Evolutionary conservation across 2,329 filamentous ascomycete species (phyloP).

Genomic region (Microascus cirrosus): DNA sequence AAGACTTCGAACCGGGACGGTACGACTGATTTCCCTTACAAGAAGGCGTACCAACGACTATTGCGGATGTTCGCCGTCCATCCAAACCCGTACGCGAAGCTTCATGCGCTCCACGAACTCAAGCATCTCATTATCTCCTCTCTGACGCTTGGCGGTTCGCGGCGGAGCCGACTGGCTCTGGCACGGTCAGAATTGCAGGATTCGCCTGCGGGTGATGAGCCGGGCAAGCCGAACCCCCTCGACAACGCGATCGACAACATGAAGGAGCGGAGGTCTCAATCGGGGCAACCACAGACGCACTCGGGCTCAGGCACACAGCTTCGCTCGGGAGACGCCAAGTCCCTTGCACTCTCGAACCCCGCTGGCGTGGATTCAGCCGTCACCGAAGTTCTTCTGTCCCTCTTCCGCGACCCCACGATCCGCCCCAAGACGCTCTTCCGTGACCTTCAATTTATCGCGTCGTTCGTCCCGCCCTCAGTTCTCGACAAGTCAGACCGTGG

Average conservation of each 20-base stretch:
- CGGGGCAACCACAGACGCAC: slow-evolving; percentile 4
- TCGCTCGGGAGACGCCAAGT: neutral
- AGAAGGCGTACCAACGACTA: slow-evolving; percentile 66
- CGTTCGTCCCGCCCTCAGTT: slow-evolving; percentile 49
- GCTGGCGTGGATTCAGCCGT: slow-evolving; percentile 42
- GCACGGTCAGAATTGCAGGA: slow-evolving; percentile 11
- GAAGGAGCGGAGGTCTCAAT: slow-evolving; percentile 54
- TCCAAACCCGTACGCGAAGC: slow-evolving; percentile 76
- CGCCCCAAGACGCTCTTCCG: slow-evolving; percentile 74
- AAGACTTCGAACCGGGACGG: slow-evolving; percentile 9
- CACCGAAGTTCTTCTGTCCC: slow-evolving; percentile 51
- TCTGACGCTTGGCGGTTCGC: slow-evolving; percentile 30
- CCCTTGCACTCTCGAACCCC: slow-evolving; percentile 7
- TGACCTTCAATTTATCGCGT: slow-evolving; percentile 64
- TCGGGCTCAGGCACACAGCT: neutral
- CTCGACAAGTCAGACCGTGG: slow-evolving; percentile 52
- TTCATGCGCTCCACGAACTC: slow-evolving; percentile 73
- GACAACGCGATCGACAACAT: slow-evolving; percentile 61
- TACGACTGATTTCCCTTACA: slow-evolving; percentile 60
- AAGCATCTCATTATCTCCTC: slow-evolving; percentile 73
- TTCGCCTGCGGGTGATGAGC: slow-evolving; percentile 18
- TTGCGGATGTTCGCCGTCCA: slow-evolving; percentile 81
- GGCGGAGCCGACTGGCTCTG: slow-evolving; percentile 23
- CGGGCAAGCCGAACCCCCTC: slow-evolving; percentile 22
- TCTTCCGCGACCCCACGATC: slow-evolving; percentile 57